Conservation (phyloP, 441 rosid species). For the Populus hybrid region DNA sequence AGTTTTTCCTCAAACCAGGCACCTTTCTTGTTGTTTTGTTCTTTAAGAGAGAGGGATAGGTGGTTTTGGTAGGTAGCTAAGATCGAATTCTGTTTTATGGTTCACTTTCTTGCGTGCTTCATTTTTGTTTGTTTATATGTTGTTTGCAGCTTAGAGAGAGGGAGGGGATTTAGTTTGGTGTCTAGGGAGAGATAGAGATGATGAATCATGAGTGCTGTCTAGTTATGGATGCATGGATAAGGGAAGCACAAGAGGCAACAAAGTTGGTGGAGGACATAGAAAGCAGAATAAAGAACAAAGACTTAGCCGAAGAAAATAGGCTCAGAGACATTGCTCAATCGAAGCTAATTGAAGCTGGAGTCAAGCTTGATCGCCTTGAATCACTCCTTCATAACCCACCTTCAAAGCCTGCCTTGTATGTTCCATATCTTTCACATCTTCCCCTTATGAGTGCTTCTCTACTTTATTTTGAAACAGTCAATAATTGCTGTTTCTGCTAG, state of each 20-base stretch:
- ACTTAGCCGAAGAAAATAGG: slow-evolving; percentile 5
- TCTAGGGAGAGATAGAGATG: background rate
- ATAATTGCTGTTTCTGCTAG: background rate
- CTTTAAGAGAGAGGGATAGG: background rate
- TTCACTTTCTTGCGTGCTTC: background rate
- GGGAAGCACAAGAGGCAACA: slow-evolving; percentile 49
- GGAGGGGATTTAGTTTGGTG: too few species aligned
- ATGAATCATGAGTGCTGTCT: slow-evolving; percentile 26
- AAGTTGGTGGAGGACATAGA: slow-evolving; percentile 42
- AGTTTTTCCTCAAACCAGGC: background rate
- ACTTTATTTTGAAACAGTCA: background rate
- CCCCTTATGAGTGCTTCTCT: background rate
- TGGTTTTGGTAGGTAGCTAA: background rate
- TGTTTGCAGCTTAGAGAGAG: background rate
- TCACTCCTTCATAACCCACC: slow-evolving; percentile 57
- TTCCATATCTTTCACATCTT: slow-evolving; percentile 6
- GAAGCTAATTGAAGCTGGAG: slow-evolving; percentile 45
- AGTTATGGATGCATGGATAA: slow-evolving; percentile 43
- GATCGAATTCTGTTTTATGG: background rate
- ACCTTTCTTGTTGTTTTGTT: background rate
- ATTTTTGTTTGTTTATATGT: background rate
- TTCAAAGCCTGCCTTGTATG: slow-evolving; percentile 42
- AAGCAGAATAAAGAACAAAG: slow-evolving; percentile 28
- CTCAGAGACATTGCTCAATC: slow-evolving; percentile 29
- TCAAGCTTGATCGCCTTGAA: slow-evolving; percentile 53